A percentile compares a stretch with the other conserved stretches of the same genome.
These are phyloP conservation scores for Sugiyamaella valdiviana DNA, from an alignment of 805 yeast species.

Conservation along the genomic window DNA sequence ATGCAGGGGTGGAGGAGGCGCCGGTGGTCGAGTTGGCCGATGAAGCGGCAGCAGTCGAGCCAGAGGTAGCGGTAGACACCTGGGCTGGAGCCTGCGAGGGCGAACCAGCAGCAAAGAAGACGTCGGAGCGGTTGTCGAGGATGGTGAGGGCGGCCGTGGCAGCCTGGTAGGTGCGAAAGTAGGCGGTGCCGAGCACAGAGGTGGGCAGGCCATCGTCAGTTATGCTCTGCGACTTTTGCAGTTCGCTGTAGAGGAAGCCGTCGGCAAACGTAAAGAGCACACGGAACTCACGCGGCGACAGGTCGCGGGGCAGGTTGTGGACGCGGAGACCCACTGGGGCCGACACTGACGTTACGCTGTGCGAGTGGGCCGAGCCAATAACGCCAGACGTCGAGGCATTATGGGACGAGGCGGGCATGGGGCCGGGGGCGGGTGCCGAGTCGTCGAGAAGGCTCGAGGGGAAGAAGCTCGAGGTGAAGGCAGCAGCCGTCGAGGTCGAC, in stretches of 20 bases:
- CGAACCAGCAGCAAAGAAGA: slow-evolving; percentile 3
- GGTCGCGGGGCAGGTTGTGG: slow-evolving; percentile 33
- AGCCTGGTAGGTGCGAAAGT: slow-evolving; percentile 15
- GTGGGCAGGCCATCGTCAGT: slow-evolving; percentile 20
- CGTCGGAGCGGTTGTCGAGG: slow-evolving; percentile 15
- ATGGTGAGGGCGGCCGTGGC: slow-evolving; percentile 11
- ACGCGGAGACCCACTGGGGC: slow-evolving; percentile 23
- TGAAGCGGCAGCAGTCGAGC: slow-evolving; percentile 2
- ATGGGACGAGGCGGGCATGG: too few relatives aligned
- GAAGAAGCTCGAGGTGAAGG: background rate
- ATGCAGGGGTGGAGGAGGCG: slow-evolving; percentile 1
- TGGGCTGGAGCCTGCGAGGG: slow-evolving; percentile 6
- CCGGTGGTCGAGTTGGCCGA: background rate
- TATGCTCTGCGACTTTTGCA: slow-evolving; percentile 25
- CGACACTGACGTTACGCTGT: slow-evolving; percentile 1
- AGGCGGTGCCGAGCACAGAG: slow-evolving; percentile 16
- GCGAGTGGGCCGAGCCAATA: background rate
- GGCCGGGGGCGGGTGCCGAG: background rate
- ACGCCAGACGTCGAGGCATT: background rate
- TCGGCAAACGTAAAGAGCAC: slow-evolving; percentile 36
- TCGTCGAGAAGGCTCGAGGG: background rate
- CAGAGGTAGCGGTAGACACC: slow-evolving; percentile 1
- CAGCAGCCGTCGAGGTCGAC: background rate
- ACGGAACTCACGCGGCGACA: slow-evolving; percentile 34
- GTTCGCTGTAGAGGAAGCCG: slow-evolving; percentile 32